phyloP scores from a whole-genome alignment of 345 rosid genomes.

The Jatropha curcas region DNA sequence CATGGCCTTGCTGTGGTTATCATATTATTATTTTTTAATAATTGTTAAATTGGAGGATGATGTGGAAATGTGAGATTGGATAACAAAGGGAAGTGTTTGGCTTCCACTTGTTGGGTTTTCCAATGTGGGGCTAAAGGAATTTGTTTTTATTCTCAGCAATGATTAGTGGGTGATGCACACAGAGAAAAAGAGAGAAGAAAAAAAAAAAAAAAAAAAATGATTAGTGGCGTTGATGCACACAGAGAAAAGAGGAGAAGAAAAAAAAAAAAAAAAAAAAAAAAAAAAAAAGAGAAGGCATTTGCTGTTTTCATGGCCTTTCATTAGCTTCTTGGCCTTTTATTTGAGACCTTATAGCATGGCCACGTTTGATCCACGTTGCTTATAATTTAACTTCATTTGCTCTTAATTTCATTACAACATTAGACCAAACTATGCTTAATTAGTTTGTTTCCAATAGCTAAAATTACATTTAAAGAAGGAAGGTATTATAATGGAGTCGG shows the following conservation, averaged over 20 bases:
- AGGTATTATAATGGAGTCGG: no score
- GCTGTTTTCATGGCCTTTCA: slow-evolving; percentile 31
- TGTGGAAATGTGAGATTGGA: slow-evolving; percentile 19
- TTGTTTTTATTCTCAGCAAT: slow-evolving; percentile 44
- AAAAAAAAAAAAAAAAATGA: no score
- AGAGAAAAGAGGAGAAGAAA: background rate
- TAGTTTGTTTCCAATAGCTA: no score
- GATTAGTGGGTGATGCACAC: slow-evolving; percentile 35
- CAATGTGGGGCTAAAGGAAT: slow-evolving; percentile 27
- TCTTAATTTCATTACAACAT: no score
- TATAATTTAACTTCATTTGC: background rate
- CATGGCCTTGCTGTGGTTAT: background rate
- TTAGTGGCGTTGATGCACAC: slow-evolving; percentile 33
- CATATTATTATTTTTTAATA: background rate
- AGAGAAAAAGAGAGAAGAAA: background rate
- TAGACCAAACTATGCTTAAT: no score
- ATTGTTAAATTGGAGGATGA: background rate
- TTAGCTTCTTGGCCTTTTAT: background rate
- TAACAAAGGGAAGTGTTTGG: slow-evolving; percentile 29
- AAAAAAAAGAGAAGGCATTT: slow-evolving; percentile 16
- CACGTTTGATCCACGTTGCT: slow-evolving; percentile 30
- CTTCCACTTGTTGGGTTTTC: slow-evolving; percentile 31
- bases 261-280: no score
- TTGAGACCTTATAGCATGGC: slow-evolving; percentile 5
- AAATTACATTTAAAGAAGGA: no score